Evolutionary conservation across 257 asterid genomes (phyloP), one percentile per base, ranked within the genome.

Genomic region (Nicotiana undulata): DNA sequence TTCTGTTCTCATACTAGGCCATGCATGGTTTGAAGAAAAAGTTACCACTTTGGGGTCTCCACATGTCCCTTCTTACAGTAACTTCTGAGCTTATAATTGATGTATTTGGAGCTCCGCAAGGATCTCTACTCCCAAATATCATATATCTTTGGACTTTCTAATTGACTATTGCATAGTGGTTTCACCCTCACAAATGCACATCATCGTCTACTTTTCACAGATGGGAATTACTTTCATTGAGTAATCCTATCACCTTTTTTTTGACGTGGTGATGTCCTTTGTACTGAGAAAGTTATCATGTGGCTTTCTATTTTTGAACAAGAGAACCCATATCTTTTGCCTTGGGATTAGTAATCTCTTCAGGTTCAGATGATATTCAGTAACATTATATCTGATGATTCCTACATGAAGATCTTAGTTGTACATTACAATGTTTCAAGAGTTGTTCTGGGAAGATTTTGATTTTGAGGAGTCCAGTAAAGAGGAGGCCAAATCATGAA

Each of bases 381-480:
- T 67, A 31, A 24, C 68, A 61, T 75, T 79, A 64, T 70, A 75
- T 77, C 61, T 84, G 82, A 79, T 85, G 87, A 55, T 84, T 87
- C 52, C 74, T 84, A 60, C 82, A 52, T 75, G 83, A 81, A 67
- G 83, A 58, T 34, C 74, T 83, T 82, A 74, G 84, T 77, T 83
- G 78, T 86, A 80, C 84, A 59, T 72, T 85, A 51, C 78, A 84
- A 83, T 84, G 53, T 66, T 77, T 63, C 83, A 83, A 81, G 81
- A 81, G 83, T 79, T 84, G 72, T 87, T 79, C 80, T 83, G 82
- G 83, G 80, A 83, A 81, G 88, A 78, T 66, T 86, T 83, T 85
- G 90, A 82, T 81, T 86, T 75, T 82, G 82, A 88, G 88, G 88
- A 86, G 85, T 89, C 85, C 89, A 83, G 53, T 82, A 84, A 88